Evolutionary conservation across 2,329 filamentous ascomycete genomes (phyloP).

Genomic region (Mycosphaerella sp.): DNA sequence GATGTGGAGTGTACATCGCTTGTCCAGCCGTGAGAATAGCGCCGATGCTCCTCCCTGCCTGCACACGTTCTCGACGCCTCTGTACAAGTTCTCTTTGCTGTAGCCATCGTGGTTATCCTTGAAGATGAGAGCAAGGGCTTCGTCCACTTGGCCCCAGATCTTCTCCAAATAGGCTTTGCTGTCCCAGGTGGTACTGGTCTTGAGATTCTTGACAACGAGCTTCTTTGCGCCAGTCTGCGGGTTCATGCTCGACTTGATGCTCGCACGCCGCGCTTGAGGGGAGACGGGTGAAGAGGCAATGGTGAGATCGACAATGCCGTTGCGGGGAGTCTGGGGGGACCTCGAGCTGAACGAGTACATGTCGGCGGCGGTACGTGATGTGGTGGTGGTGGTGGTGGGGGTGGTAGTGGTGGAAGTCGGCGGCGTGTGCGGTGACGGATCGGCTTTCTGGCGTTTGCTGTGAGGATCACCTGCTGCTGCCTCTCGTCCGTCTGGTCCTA

Average conservation of each 20-base stretch:
- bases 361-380: constrained; percentile 35
- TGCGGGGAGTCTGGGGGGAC: constrained; percentile 34
- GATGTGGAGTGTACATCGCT: constrained; percentile 60
- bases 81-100: constrained; percentile 84
- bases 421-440: constrained; percentile 23
- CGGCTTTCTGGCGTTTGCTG: constrained; percentile 38
- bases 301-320: constrained; percentile 40
- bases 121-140: constrained; percentile 69
- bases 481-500: constrained; percentile 13
- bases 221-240: constrained; percentile 73
- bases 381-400: constrained; percentile 22
- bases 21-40: constrained; percentile 60
- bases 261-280: constrained; percentile 22
- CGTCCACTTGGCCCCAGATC: constrained; percentile 66
- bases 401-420: constrained; percentile 19
- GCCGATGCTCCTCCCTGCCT: constrained; percentile 64
- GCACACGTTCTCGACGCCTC: constrained; percentile 86
- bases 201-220: constrained; percentile 89
- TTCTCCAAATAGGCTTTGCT: constrained; percentile 71
- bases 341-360: constrained; percentile 49
- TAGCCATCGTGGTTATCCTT: constrained; percentile 49
- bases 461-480: constrained; percentile 26
- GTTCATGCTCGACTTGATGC: constrained; percentile 48
- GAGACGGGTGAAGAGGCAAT: constrained; percentile 31
- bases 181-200: constrained; percentile 56